Evolutionary conservation across 2,329 filamentous ascomycete species (phyloP).

Genomic region (Microsporum canis): DNA sequence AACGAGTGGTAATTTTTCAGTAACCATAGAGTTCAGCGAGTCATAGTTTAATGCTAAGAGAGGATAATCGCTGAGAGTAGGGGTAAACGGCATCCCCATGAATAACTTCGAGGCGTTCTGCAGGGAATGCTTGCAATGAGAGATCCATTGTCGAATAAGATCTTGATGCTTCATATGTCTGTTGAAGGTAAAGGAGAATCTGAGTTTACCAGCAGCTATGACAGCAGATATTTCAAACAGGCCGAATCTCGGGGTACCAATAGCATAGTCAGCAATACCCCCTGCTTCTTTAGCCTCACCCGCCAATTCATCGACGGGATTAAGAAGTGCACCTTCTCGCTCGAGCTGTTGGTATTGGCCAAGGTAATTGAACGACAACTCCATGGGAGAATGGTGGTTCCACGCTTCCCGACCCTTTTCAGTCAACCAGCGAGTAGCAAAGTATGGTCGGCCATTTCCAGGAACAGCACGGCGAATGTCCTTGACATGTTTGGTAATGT

Average conservation of each 20-base stretch:
- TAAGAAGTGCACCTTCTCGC: constrained; percentile 33
- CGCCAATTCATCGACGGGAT: constrained; percentile 31
- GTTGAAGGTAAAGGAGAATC: constrained; percentile 42
- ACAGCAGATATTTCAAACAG: constrained; percentile 43
- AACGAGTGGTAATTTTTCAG: constrained; percentile 27
- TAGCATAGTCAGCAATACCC: constrained; percentile 35
- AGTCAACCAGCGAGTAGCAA: constrained; percentile 23
- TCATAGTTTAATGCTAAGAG: constrained; percentile 36
- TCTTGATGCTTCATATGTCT: constrained; percentile 35
- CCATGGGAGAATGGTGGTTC: constrained; percentile 30
- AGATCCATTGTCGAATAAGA: constrained; percentile 35
- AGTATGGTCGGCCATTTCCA: constrained; percentile 26
- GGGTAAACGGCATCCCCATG: constrained; percentile 16
- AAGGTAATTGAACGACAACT: constrained; percentile 33
- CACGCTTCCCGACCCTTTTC: constrained; percentile 23
- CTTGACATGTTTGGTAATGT: constrained; percentile 29
- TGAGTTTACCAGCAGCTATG: constrained; percentile 36
- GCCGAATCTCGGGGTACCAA: constrained; percentile 35
- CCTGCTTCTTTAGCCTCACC: constrained; percentile 29
- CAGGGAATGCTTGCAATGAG: constrained; percentile 29
- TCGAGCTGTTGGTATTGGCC: constrained; percentile 36
- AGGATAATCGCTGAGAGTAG: constrained; percentile 36
- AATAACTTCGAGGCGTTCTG: constrained; percentile 21
- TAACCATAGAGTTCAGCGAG: constrained; percentile 28
- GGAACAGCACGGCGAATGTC: constrained; percentile 27